Evolutionary conservation across 2,329 filamentous ascomycete species (phyloP).

Genomic region (Dactylonectria estremocensis): DNA sequence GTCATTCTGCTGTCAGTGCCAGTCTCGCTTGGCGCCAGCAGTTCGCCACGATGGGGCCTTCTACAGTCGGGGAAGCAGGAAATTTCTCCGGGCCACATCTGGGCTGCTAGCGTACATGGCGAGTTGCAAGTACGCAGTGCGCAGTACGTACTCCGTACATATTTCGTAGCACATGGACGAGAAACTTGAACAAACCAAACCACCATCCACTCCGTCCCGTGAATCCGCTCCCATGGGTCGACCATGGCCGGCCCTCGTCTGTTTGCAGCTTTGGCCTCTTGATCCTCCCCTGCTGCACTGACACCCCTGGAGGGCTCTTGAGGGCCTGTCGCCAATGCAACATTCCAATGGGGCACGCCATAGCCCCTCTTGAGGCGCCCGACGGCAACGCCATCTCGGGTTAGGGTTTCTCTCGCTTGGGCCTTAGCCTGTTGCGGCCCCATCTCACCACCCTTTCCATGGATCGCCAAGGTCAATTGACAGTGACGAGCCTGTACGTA

Average conservation of each 20-base stretch:
- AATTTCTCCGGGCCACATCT: constrained; percentile 26
- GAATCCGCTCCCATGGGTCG: constrained; percentile 25
- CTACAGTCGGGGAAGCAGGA: constrained; percentile 29
- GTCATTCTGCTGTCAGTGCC: constrained; percentile 28
- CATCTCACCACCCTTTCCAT: constrained; percentile 8
- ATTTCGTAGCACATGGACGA: not conserved
- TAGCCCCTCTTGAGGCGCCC: constrained; percentile 40
- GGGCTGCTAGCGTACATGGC: constrained; percentile 20
- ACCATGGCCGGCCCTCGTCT: constrained; percentile 21
- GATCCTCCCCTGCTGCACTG: constrained; percentile 4
- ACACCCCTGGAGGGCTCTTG: constrained; percentile 16
- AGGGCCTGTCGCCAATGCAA: constrained; percentile 35
- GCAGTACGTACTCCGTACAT: too few relatives aligned
- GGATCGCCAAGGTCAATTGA: constrained; percentile 32
- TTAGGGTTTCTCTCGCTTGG: constrained; percentile 36
- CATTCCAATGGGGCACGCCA: constrained; percentile 45
- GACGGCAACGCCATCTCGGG: constrained; percentile 46
- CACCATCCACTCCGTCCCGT: constrained; percentile 12
- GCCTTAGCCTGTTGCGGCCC: constrained; percentile 27
- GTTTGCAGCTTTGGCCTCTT: constrained; percentile 12
- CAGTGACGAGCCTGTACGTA: constrained; percentile 11
- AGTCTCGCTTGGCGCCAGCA: constrained; percentile 20
- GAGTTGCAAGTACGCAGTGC: too few relatives aligned
- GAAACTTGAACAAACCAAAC: constrained; percentile 6
- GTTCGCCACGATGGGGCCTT: constrained; percentile 28